Evolutionary conservation across 768 basidiomycete species (phyloP), one percentile per base, ranked within the genome.

Genomic region (Leccinellum rugosiceps): DNA sequence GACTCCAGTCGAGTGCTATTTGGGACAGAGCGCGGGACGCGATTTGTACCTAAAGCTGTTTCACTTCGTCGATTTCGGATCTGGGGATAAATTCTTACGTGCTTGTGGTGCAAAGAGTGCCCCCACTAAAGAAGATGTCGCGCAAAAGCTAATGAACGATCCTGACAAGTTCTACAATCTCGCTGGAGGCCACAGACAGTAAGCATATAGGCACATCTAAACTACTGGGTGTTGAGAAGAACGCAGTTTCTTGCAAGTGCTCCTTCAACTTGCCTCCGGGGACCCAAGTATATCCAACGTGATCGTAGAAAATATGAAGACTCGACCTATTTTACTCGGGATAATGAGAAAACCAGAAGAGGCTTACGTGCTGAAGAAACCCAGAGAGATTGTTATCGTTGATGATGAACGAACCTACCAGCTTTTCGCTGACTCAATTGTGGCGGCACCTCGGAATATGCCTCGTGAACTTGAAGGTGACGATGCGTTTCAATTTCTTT

Each of bases 401-500:
- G 92, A 98, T 67, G 92, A 96, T 66, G 84, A 84, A 4, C 86
- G 87, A 47, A 75, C 85, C 7, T 83, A 86, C 63, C 85, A 89
- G 58, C 76, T 86, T 13, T 95, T 95, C 66, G 84, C 84, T 4
- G 83, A 86, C 38, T 77, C 78, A 1, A 74, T 95, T 6, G 87
- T 85, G 63, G 80, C 80, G 6, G 90, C 89, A 5, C 88, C 90
- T 1, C 89, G 93, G 67, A 93, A 97, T 69, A 92, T 95, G 64
- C 76, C 89, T 6, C 77, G 94, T 9, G 94, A 97, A 83, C 82
- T 98, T 11, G 94, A 97, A 84, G 81, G 86, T 90, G 58, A 53
- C 58, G 2, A 30, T 15, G 25, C 2, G 2, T 49, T 19, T 13
- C 2, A 34, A 9, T 19, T 10, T 26, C 15, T 7, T 9, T 11